Percentiles rank a stretch among this genome's conserved stretches.
phyloP scores from a whole-genome alignment of 805 yeast genomes.

The Starmera dryadoides region DNA sequence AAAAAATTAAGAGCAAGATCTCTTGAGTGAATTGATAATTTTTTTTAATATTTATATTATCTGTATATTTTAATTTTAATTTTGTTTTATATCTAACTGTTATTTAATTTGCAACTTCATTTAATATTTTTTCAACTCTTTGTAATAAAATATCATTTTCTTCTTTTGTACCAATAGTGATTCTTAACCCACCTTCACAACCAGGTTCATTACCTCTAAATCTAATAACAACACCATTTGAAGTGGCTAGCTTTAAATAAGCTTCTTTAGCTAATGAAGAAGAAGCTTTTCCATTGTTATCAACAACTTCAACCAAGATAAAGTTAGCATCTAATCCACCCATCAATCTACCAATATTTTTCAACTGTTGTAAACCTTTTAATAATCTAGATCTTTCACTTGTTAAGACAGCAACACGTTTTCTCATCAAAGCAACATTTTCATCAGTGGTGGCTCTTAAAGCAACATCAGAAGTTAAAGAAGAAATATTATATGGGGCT shows the following conservation, averaged over 20 bases:
- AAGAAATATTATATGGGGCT: constrained; percentile 91
- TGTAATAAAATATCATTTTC: constrained; percentile 59
- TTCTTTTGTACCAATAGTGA: constrained; percentile 76
- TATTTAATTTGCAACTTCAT: constrained; percentile 7
- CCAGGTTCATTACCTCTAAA: constrained; percentile 88
- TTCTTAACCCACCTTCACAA: constrained; percentile 80
- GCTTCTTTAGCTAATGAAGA: constrained; percentile 58
- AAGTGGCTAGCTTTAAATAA: constrained; percentile 64
- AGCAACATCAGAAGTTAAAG: constrained; percentile 72
- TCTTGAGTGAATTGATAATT: not conserved
- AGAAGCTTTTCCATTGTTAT: constrained; percentile 54
- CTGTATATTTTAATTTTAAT: not conserved
- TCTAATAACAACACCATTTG: constrained; percentile 76
- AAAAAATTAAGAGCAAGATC: constrained; percentile 4
- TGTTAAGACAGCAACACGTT: constrained; percentile 40
- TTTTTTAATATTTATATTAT: not conserved
- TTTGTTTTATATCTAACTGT: too few relatives aligned
- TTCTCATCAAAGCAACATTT: constrained; percentile 54
- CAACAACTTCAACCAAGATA: constrained; percentile 64
- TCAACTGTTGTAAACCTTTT: constrained; percentile 43
- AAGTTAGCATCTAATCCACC: constrained; percentile 90
- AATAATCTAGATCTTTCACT: constrained; percentile 51
- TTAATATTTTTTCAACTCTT: constrained; percentile 33
- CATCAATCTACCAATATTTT: constrained; percentile 63
- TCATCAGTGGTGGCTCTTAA: constrained; percentile 56